These are phyloP conservation scores for Leccinum fallax DNA, from an alignment of 1,284 basidiomycete genomes.

Conservation along the genomic window DNA sequence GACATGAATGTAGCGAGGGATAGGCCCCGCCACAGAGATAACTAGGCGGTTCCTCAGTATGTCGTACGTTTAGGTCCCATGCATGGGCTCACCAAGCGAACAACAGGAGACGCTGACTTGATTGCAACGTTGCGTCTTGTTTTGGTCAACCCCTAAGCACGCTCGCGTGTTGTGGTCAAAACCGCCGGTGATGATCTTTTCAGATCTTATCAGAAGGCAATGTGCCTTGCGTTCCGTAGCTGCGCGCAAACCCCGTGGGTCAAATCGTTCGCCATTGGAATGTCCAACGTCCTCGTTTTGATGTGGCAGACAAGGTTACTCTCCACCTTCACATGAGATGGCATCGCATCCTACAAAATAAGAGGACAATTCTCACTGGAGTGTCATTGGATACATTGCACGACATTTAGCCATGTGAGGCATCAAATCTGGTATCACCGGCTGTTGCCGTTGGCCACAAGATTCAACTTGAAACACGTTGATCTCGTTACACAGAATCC, in stretches of 20 bases:
- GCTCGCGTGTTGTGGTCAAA: constrained; percentile 15
- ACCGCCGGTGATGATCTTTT: constrained; percentile 16
- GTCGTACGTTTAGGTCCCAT: constrained; percentile 6
- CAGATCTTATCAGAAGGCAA: constrained; percentile 21
- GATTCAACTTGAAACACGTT: constrained; percentile 8
- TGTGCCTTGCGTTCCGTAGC: constrained; percentile 19
- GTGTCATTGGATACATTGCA: constrained; percentile 11
- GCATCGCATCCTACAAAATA: background rate
- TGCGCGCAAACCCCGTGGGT: constrained; percentile 14
- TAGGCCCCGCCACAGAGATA: constrained; percentile 21
- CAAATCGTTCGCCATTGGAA: constrained; percentile 15
- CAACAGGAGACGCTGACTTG: constrained; percentile 4
- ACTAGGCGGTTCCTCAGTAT: constrained; percentile 20
- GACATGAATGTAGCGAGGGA: constrained; percentile 46
- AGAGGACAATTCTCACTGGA: background rate
- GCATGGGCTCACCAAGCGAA: constrained; percentile 10
- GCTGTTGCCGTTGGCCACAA: constrained; percentile 6
- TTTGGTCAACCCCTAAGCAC: constrained; percentile 12
- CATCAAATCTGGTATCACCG: constrained; percentile 1
- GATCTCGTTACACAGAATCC: constrained; percentile 13
- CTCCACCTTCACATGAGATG: constrained; percentile 9
- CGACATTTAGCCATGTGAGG: constrained; percentile 2
- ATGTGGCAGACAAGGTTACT: constrained; percentile 20
- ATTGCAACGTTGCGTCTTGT: background rate
- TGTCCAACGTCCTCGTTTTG: constrained; percentile 23